Evolutionary conservation across 2,329 filamentous ascomycete genomes (phyloP).

Genomic region (Colletotrichum sp.): DNA sequence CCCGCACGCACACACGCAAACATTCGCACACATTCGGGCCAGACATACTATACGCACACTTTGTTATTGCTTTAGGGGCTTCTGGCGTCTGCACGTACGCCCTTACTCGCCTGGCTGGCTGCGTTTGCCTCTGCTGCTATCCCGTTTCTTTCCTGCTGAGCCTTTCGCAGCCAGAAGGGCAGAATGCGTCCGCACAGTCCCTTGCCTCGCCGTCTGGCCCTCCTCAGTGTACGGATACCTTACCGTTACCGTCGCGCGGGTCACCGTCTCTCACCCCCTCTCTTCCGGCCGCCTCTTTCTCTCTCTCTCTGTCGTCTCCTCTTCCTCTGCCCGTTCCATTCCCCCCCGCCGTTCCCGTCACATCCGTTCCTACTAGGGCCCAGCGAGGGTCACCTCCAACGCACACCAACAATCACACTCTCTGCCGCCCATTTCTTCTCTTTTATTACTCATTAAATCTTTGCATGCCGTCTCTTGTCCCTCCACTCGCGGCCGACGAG

Average conservation of each 20-base stretch:
- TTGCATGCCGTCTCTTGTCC: slow-evolving; percentile 19
- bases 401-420: slow-evolving; percentile 11
- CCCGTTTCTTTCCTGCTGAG: neutral
- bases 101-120: neutral
- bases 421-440: slow-evolving; percentile 19
- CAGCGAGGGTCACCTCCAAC: slow-evolving; percentile 3
- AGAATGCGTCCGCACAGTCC: neutral
- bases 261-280: neutral
- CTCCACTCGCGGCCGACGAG: slow-evolving; percentile 16
- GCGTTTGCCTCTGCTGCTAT: neutral
- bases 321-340: neutral
- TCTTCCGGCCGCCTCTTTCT: neutral
- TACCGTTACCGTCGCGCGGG: neutral
- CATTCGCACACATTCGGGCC: neutral
- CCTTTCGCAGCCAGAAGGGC: neutral
- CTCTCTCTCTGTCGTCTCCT: neutral
- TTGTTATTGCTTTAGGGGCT: neutral
- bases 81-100: neutral
- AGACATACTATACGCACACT: neutral
- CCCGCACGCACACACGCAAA: neutral
- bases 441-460: slow-evolving; percentile 22
- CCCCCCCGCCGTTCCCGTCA: slow-evolving; percentile 11
- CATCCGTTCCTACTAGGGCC: slow-evolving; percentile 10
- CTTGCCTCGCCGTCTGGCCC: neutral
- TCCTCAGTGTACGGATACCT: neutral